These are phyloP conservation scores for Blastobotrys raffinosifermentans DNA, from an alignment of 1,139 yeast genomes.

Conservation along the genomic window DNA sequence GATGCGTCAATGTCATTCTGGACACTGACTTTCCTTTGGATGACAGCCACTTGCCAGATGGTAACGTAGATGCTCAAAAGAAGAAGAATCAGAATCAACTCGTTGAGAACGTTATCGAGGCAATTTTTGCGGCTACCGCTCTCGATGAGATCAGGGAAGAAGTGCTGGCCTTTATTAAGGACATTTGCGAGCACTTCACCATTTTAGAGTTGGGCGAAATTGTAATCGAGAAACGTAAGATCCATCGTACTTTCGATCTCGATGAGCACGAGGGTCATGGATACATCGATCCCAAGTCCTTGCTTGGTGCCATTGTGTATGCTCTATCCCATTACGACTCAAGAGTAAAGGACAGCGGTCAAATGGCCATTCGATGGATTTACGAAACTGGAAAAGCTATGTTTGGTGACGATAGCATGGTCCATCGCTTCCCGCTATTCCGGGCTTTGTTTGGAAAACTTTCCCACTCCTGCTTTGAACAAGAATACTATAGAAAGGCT, in stretches of 20 bases:
- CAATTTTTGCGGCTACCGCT: constrained; percentile 69
- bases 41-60: constrained; percentile 31
- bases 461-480: constrained; percentile 88
- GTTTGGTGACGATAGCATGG: constrained; percentile 62
- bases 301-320: constrained; percentile 68
- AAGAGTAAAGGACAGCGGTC: constrained; percentile 66
- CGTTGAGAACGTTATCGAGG: constrained; percentile 52
- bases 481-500: constrained; percentile 72
- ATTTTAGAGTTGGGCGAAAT: constrained; percentile 71
- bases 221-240: constrained; percentile 62
- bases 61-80: constrained; percentile 23
- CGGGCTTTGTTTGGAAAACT: constrained; percentile 74
- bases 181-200: constrained; percentile 73
- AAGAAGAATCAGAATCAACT: constrained; percentile 51
- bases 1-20: constrained; percentile 46
- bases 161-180: constrained; percentile 55
- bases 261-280: constrained; percentile 75
- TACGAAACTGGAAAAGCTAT: constrained; percentile 57
- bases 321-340: constrained; percentile 76
- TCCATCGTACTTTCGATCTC: constrained; percentile 65
- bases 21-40: constrained; percentile 41
- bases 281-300: constrained; percentile 60
- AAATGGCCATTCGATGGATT: constrained; percentile 56
- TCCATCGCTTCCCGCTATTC: constrained; percentile 67
- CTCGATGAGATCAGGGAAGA: constrained; percentile 69